Conservation (phyloP, 306 rosid genomes). For the Vigna trinervia region DNA sequence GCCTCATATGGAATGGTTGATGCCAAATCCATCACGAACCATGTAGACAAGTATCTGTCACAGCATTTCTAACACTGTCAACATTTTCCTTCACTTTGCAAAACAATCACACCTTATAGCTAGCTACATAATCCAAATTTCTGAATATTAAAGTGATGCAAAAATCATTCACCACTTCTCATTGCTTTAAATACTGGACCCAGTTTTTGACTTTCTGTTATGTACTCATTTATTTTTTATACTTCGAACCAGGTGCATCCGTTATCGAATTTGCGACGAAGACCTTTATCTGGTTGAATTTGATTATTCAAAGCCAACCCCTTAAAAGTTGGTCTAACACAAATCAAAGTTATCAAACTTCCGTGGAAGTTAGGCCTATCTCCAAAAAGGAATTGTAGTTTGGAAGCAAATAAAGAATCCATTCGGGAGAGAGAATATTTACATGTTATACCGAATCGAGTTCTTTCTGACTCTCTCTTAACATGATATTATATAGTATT, state of each 20-base stretch:
- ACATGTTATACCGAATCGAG: constrained; percentile 4
- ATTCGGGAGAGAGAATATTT: constrained; percentile 5
- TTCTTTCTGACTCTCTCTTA: constrained; percentile 1
- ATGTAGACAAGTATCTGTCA: constrained; percentile 79
- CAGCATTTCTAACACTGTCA: constrained; percentile 38
- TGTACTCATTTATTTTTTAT: background rate
- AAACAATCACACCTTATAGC: background rate
- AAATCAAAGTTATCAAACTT: constrained; percentile 29
- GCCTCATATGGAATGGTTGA: constrained; percentile 83
- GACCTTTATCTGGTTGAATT: constrained; percentile 5
- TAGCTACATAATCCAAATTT: background rate
- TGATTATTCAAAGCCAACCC: constrained; percentile 8
- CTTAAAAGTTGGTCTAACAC: constrained; percentile 35
- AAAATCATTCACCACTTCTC: background rate
- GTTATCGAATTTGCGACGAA: constrained; percentile 2
- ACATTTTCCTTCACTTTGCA: background rate
- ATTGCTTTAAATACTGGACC: constrained; percentile 20
- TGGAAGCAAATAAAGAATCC: constrained; percentile 27
- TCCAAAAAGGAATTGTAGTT: constrained; percentile 25
- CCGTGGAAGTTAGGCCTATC: constrained; percentile 35
- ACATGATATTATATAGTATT: constrained; percentile 13
- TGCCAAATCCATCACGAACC: constrained; percentile 94
- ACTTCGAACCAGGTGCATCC: constrained; percentile 12
- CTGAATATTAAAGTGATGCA: too few species aligned
- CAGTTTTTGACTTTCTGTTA: background rate